Evolutionary conservation across 257 asterid species (phyloP), one percentile per base, ranked within the genome.

Genomic region (Primulina huaijiensis): DNA sequence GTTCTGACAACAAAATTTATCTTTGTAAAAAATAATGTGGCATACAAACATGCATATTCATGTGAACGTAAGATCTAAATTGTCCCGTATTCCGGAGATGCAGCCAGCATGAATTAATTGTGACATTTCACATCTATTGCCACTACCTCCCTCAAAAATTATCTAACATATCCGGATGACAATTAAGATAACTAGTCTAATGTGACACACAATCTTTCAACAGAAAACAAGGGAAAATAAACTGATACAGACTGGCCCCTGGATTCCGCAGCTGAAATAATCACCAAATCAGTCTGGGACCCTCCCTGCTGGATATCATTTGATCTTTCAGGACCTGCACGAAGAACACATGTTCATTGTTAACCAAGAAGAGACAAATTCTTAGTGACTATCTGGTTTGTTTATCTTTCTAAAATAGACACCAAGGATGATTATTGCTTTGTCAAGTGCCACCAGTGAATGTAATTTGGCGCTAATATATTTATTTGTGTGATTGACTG

Each of bases 321-420:
- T 19, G 90, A 76, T 74, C 74, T 79, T 76, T 84, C 97, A 62
- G 99, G 95, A 71, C 97, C 99, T 94, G 87, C 69, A 79, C 70
- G 75, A 59, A 69, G 16, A 62, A 71, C 53, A 66, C 61, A 74
- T 67, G 50, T 56, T 43, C 58, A 65, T 62, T 7, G 66, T 76
- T 75, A 73, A 66, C 58, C 55, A 72, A 43, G 12, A 25, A 68
- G 56, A 60, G 65, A 35, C 3, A 58, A 62, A 75, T 19, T 33
- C 17, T 8, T 35, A 40, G 60, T 62, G n/a, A 57, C 17, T 52
- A 55, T 58, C 21, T 55, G 62, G 58, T 58, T 43, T 57, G 70
- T 5, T 74, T 55, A 67, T 71, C 62, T 19, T 72, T 64, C 55
- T 27, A 20, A 68, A 60, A 50, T 38, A 68, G 53, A 60, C 4